Evolutionary conservation across 768 basidiomycete genomes (phyloP).

Genomic region (Pulveroboletus sp.): DNA sequence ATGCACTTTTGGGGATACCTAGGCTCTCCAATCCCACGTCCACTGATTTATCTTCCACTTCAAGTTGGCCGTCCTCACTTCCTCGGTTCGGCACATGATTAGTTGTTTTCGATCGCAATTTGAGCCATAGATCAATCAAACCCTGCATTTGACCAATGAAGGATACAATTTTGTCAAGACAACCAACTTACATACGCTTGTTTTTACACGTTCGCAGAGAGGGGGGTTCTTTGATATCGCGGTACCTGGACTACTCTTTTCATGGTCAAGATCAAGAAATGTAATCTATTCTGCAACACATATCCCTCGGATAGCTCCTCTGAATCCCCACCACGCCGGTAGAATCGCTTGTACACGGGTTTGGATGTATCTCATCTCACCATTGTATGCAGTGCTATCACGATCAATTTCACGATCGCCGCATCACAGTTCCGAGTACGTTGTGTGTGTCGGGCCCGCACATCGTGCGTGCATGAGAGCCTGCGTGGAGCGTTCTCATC

Average conservation of each 20-base stretch:
- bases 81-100: neutral
- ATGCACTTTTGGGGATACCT: no score
- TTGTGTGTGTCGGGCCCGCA: neutral
- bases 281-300: neutral
- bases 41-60: no score
- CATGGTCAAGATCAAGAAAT: neutral
- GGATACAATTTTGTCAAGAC: neutral
- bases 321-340: no score
- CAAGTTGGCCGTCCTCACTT: neutral
- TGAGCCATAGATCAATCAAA: neutral
- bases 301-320: neutral
- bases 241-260: neutral
- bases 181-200: neutral
- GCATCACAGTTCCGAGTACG: neutral
- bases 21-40: no score
- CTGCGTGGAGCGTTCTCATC: neutral
- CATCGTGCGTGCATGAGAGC: neutral
- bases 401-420: no score
- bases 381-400: neutral
- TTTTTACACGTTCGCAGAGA: neutral
- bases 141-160: neutral
- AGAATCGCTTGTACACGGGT: neutral
- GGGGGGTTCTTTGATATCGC: neutral
- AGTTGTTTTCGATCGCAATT: neutral
- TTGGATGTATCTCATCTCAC: neutral